Evolutionary conservation across 805 yeast genomes (phyloP).

Genomic region (Candida montana): DNA sequence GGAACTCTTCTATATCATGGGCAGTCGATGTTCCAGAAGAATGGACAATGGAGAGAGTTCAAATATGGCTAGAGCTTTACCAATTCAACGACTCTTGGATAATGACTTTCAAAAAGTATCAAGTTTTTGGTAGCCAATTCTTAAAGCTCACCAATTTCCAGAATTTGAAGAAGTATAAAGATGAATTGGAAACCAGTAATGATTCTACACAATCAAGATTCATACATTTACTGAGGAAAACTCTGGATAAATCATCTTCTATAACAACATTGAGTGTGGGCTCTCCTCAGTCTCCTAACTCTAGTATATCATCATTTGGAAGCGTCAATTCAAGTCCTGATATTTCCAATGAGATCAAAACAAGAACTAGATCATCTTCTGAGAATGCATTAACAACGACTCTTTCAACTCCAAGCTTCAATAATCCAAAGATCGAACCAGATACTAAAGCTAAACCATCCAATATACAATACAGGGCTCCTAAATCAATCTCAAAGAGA

Average conservation of each 20-base stretch:
- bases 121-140: conserved; percentile 58
- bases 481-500: conserved; percentile 5
- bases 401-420: conserved; percentile 29
- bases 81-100: conserved; percentile 72
- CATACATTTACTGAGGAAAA: conserved; percentile 46
- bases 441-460: not conserved
- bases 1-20: conserved; percentile 36
- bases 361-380: conserved; percentile 24
- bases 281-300: conserved; percentile 12
- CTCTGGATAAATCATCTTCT: conserved; percentile 25
- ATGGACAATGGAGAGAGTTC: conserved; percentile 70
- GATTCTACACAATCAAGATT: conserved; percentile 52
- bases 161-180: conserved; percentile 39
- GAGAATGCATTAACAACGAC: conserved; percentile 31
- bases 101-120: conserved; percentile 51
- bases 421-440: conserved; percentile 5
- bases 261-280: conserved; percentile 13
- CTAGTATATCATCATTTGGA: conserved; percentile 19
- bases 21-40: conserved; percentile 48
- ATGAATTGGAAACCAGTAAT: conserved; percentile 38
- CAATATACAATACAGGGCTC: conserved; percentile 1
- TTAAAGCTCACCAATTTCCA: conserved; percentile 65
- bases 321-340: conserved; percentile 20
- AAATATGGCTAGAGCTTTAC: conserved; percentile 62
- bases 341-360: conserved; percentile 2